phyloP scores from a whole-genome alignment of 1,139 yeast genomes.

The Hemisphaericaspora xylofermentans region DNA sequence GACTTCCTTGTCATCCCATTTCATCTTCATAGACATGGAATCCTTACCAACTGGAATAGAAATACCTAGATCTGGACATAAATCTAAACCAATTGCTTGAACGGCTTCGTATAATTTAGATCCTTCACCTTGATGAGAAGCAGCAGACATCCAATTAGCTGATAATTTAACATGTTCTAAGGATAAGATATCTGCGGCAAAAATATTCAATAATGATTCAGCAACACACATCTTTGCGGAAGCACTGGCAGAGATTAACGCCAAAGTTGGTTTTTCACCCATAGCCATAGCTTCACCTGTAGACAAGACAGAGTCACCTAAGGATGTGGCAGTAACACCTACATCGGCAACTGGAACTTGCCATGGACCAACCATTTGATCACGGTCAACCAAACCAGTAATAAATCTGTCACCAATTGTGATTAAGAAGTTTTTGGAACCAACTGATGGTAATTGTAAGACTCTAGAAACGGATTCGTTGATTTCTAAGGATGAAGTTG shows the following conservation, averaged over 20 bases:
- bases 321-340: conserved; percentile 91
- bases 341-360: conserved; percentile 99
- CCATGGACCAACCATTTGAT: conserved; percentile 99
- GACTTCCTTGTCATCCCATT: conserved; percentile 91
- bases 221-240: conserved; percentile 98
- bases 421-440: conserved; percentile 89
- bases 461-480: conserved; percentile 80
- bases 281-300: conserved; percentile 97
- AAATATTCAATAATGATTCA: conserved; percentile 83
- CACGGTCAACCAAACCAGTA: conserved; percentile 95
- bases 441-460: conserved; percentile 88
- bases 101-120: conserved; percentile 95
- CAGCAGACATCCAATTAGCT: conserved; percentile 99
- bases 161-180: conserved; percentile 79
- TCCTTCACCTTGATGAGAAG: conserved; percentile 94
- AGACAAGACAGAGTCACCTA: conserved; percentile 64
- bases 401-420: conserved; percentile 97
- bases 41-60: conserved; percentile 98
- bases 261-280: conserved; percentile 95
- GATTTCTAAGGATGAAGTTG: conserved; percentile 31
- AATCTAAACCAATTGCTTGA: conserved; percentile 90
- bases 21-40: conserved; percentile 99
- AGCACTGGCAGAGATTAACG: conserved; percentile 87
- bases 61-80: conserved; percentile 90
- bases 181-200: conserved; percentile 84